Evolutionary conservation across 2,329 filamentous ascomycete genomes (phyloP), one percentile per base, ranked within the genome.

Genomic region (Dactylella cylindrospora): DNA sequence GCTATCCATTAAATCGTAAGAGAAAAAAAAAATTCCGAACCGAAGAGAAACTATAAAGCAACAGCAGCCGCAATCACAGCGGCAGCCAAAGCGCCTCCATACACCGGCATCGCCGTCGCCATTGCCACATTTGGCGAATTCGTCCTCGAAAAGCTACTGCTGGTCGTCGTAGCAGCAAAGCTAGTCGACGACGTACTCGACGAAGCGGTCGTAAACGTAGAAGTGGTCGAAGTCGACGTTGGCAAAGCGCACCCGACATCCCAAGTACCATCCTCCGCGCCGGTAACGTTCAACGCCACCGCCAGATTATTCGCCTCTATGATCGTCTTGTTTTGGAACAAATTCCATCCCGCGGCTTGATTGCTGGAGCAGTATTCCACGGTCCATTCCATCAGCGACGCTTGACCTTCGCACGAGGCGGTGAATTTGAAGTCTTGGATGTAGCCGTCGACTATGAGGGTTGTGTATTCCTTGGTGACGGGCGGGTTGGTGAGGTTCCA

Each of bases 361-460:
- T 61, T 31, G 23, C 28, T 61, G 15, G 55, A 40, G 44, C 55
- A 61, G 28, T 47, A 61, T 22, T 61, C 55, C 1, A 61, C 55
- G 1, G 55, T 61, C 55, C 55, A 61, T n/a, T 61, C 55, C 28
- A 61, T 15, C 28, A 61, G 32, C 10, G 55, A 9, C 12, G 55
- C 55, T 17, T 61, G 40, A 19, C 47, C 55, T 17, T 61, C 35
- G 23, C 55, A 61, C 1, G 46, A 6, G 9, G 55, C 33, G 1
- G 55, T 61, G 41, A 61, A 52, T 31, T 61, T 61, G 36, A 61
- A 61, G 41, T 61, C 55, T 25, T 61, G 55, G 22, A 61, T 43
- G 41, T 61, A 61, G 3, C 25, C 47, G 35, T 53, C 41, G 28
- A 61, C 43, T 10, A 43, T 15, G 25, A 61, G 47, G 29, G 23